Percentiles rank a stretch among this genome's conserved stretches.
Evolutionary conservation across 441 rosid species (phyloP).

Genomic region (Pelargonium fulgidum): DNA sequence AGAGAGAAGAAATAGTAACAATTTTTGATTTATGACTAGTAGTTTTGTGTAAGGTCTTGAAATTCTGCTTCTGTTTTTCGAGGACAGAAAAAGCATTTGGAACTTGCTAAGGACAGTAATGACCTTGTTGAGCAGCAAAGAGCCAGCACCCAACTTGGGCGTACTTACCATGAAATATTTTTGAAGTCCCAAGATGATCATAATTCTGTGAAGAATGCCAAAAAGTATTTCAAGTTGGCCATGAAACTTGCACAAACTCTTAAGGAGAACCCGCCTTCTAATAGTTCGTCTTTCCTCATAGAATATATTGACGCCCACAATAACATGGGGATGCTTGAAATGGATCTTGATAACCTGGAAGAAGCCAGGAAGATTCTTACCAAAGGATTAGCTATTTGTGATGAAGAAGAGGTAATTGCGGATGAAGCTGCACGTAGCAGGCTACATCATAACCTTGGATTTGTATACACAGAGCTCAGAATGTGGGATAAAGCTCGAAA

Average conservation of each 20-base stretch:
- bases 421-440: slow-evolving; percentile 75
- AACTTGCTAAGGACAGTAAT: slow-evolving; percentile 63
- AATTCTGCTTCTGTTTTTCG: background rate
- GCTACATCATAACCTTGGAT: slow-evolving; percentile 93
- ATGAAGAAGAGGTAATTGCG: slow-evolving; percentile 79
- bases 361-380: slow-evolving; percentile 50
- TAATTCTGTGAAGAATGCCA: slow-evolving; percentile 62
- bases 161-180: slow-evolving; percentile 78
- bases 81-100: slow-evolving; percentile 73
- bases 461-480: slow-evolving; percentile 60
- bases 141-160: slow-evolving; percentile 91
- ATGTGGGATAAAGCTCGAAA: slow-evolving; percentile 66
- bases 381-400: slow-evolving; percentile 69
- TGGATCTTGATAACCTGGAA: slow-evolving; percentile 76
- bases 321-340: slow-evolving; percentile 84
- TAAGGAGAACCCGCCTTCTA: slow-evolving; percentile 54
- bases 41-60: background rate
- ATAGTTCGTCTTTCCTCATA: slow-evolving; percentile 57
- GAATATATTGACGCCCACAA: slow-evolving; percentile 90
- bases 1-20: background rate
- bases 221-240: slow-evolving; percentile 73
- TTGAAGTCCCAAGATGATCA: slow-evolving; percentile 58
- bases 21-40: background rate
- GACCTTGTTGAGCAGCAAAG: slow-evolving; percentile 90
- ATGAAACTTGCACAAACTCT: slow-evolving; percentile 66